Evolutionary conservation across 129 eudicot genomes (phyloP), one percentile per base, ranked within the genome.

Genomic region (Dittrichia graveolens): DNA sequence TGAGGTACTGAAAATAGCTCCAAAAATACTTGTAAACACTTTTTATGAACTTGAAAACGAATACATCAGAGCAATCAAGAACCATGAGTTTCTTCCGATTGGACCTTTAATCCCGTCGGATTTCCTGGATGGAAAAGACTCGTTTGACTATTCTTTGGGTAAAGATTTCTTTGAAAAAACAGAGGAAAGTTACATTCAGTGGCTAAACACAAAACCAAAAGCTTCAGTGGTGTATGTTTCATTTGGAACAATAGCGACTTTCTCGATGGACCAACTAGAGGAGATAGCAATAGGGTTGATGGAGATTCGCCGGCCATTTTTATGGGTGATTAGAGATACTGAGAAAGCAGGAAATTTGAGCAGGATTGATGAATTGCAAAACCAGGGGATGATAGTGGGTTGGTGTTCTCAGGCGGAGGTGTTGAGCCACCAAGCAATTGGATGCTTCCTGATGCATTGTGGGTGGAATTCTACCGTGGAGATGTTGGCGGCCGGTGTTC

Each of bases 391-490:
- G 60, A 35, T 88, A 3, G 88, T 85, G 47, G 41, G 49, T 46
- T 88, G 95, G 95, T 58, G 84, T 71, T 75, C 84, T 0, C 95
- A 88, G 63, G 61, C 78, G 19, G 73, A 78, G 55, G 88, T 88
- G 18, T 72, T 88, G n/a, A 67, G 86, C 2, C 82, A 52, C 43
- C 56, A 72, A 75, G 84, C 83, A 4, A 72, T 85, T 3, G 95
- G 95, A 14, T 85, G 95, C 62, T 88, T 84, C 37, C 52, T 88
- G 65, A 83, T 85, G 15, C 95, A 88, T 80, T 55, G 87, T 46
- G 95, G 95, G 35, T 88, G 95, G 95, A 88, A 88, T 59, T 85
- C 95, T 11, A 79, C 88, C n/a, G 6, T 72, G 6, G 96, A 89
- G 53, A 75, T 85, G 6, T 50, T 88, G 85, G 81, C 72, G 35